These are phyloP conservation scores for Trichoderma endophyticum DNA, from an alignment of 2,329 filamentous ascomycete species.

Conservation along the genomic window DNA sequence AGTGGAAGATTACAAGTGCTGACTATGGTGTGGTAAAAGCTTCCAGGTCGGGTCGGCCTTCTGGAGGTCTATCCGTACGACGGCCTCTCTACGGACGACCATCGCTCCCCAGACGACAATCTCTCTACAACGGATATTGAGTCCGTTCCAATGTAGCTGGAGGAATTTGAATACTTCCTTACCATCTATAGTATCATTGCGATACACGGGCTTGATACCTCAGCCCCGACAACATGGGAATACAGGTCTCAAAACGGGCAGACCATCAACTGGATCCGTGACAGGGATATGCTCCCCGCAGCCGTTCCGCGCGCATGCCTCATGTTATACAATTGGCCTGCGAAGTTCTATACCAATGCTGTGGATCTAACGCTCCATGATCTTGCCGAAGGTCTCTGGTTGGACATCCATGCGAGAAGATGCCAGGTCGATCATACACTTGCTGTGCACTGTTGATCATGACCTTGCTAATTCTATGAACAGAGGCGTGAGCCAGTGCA, in stretches of 20 bases:
- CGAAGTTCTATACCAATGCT: not conserved
- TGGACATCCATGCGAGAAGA: not conserved
- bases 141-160: not conserved
- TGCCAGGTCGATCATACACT: not conserved
- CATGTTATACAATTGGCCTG: not conserved
- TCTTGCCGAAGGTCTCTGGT: not conserved
- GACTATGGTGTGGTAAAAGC: not conserved
- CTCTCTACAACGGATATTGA: not conserved
- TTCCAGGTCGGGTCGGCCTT: not conserved
- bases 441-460: not conserved
- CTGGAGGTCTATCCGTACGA: not conserved
- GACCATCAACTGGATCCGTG: not conserved
- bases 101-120: not conserved
- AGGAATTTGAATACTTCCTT: not conserved
- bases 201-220: not conserved
- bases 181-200: not conserved
- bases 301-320: not conserved
- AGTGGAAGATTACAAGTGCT: not conserved
- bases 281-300: not conserved
- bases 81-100: not conserved
- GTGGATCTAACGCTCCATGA: not conserved
- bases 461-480: not conserved
- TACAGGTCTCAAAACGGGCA: not conserved
- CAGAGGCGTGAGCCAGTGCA: not conserved
- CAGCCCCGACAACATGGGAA: not conserved